phyloP scores from a whole-genome alignment of 1,139 yeast species.

The Candida freyschussii region DNA sequence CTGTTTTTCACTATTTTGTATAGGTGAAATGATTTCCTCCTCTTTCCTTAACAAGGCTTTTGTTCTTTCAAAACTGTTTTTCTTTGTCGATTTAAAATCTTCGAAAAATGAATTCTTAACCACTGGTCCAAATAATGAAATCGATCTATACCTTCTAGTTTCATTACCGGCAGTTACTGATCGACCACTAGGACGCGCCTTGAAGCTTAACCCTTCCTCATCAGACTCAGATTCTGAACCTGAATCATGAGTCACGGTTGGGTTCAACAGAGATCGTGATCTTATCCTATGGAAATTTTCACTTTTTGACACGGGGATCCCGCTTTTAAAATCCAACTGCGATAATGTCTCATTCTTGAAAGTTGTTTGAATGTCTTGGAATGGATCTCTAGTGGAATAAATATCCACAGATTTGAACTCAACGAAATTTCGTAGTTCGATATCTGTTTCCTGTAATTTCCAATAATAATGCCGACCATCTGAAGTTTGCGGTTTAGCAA shows the following conservation, averaged over 20 bases:
- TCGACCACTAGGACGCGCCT: conserved; percentile 10
- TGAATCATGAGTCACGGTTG: conserved; percentile 3
- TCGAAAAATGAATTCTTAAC: conserved; percentile 18
- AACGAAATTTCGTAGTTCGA: conserved; percentile 13
- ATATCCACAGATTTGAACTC: conserved; percentile 17
- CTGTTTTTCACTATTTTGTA: no score
- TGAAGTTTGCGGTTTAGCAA: conserved; percentile 17
- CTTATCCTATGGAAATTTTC: conserved; percentile 17
- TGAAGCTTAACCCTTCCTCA: conserved; percentile 24
- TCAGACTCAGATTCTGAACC: conserved; percentile 19
- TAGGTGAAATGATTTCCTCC: conserved; percentile 14
- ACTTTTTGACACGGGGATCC: conserved; percentile 12
- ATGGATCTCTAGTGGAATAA: conserved; percentile 20
- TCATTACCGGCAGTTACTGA: conserved; percentile 6
- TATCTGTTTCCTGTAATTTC: conserved; percentile 24
- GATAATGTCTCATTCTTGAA: conserved; percentile 9
- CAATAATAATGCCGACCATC: conserved; percentile 15
- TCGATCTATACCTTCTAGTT: conserved; percentile 24
- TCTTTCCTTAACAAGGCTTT: conserved; percentile 10
- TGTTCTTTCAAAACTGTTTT: conserved; percentile 14
- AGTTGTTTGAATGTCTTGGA: conserved; percentile 23
- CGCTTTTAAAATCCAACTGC: conserved; percentile 19
- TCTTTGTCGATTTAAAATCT: conserved; percentile 8
- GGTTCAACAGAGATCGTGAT: conserved; percentile 20
- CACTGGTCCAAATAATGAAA: conserved; percentile 24